phyloP scores from a whole-genome alignment of 208 protist species.

The Trypanosoma scelopori region DNA sequence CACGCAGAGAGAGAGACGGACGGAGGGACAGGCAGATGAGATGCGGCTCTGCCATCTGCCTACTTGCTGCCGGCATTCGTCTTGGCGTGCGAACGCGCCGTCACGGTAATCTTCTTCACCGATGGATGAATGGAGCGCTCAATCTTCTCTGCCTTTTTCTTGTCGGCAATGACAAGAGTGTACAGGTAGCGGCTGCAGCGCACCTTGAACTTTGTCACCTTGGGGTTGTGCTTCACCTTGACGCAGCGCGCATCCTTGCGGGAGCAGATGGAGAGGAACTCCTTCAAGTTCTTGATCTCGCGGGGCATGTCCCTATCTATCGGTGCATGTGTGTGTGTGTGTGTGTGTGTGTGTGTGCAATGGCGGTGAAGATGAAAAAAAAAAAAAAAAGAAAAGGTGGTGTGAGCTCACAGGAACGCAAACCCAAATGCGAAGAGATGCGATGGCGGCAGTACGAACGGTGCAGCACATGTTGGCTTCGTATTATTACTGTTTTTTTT shows the following conservation, averaged over 20 bases:
- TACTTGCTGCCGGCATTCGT: slow-evolving; percentile 81
- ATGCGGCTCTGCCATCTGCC: slow-evolving; percentile 1
- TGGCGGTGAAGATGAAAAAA: slow-evolving; percentile 4
- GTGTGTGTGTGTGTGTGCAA: background rate
- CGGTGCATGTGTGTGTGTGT: background rate
- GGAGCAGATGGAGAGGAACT: slow-evolving; percentile 93
- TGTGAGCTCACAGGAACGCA: slow-evolving; percentile 15
- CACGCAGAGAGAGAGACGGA: no score
- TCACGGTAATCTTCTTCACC: slow-evolving; percentile 90
- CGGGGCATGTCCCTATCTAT: slow-evolving; percentile 59
- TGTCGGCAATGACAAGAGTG: slow-evolving; percentile 89
- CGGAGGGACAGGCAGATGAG: slow-evolving; percentile 10
- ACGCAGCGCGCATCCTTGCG: slow-evolving; percentile 91
- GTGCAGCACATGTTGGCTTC: no score
- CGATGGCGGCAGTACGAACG: slow-evolving; percentile 8
- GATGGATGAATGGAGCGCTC: slow-evolving; percentile 88
- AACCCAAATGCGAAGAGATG: background rate
- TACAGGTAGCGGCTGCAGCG: slow-evolving; percentile 93
- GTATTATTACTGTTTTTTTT: no score
- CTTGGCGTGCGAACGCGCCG: slow-evolving; percentile 78
- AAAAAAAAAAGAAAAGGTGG: slow-evolving; percentile 25
- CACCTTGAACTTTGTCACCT: slow-evolving; percentile 93
- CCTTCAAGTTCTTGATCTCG: slow-evolving; percentile 92
- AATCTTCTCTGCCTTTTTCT: slow-evolving; percentile 92
- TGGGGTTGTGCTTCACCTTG: slow-evolving; percentile 92